Conservation (phyloP, 176 grass and related monocot genomes). For the Areca catechu region DNA sequence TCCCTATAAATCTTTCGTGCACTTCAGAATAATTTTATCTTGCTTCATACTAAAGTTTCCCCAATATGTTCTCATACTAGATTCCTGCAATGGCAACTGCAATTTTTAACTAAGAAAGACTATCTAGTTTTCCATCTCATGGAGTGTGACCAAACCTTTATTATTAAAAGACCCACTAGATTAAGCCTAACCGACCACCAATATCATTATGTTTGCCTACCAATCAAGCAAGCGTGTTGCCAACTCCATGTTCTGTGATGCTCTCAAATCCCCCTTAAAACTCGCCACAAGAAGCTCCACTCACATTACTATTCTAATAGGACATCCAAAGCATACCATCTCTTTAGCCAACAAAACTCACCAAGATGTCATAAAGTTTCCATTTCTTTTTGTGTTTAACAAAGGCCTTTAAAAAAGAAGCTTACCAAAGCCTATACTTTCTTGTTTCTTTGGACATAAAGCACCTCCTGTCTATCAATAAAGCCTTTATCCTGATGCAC, state of each 20-base stretch:
- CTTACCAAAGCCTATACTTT: conserved; percentile 17
- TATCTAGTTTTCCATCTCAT: too few species aligned
- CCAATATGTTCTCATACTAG: too few species aligned
- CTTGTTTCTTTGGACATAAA: conserved; percentile 18
- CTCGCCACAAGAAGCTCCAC: neutral
- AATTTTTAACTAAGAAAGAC: too few species aligned
- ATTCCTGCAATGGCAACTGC: too few species aligned
- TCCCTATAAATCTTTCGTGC: too few species aligned
- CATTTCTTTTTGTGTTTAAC: neutral
- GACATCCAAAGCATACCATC: neutral
- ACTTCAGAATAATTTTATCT: too few species aligned
- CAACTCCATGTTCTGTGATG: neutral
- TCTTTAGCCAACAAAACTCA: neutral
- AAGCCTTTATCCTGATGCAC: conserved; percentile 46
- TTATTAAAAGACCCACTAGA: neutral
- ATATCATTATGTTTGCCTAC: neutral
- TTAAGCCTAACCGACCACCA: neutral
- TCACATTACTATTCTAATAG: neutral
- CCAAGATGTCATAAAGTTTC: neutral
- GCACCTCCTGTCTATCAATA: conserved; percentile 10
- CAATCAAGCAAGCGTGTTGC: neutral
- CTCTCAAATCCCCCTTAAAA: neutral
- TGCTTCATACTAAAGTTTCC: too few species aligned
- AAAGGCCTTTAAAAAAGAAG: neutral
- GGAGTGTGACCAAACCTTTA: neutral